Evolutionary conservation across 1,284 basidiomycete species (phyloP).

Genomic region (Sporisorium reilianum): DNA sequence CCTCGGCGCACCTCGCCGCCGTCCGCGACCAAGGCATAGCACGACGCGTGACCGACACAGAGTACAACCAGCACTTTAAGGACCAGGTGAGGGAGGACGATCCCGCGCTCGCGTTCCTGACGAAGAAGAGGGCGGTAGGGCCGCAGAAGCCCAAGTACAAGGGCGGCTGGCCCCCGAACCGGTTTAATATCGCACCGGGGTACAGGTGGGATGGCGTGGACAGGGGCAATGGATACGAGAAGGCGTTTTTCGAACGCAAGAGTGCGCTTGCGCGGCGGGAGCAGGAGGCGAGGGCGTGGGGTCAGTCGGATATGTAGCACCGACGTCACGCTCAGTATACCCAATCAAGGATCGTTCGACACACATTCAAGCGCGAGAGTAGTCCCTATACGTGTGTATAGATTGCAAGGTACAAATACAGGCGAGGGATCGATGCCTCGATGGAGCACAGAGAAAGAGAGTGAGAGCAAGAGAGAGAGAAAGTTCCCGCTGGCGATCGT

Average conservation of each 20-base stretch:
- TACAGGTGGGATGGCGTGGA: constrained; percentile 85
- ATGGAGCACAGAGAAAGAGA: not conserved
- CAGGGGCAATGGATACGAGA: constrained; percentile 93
- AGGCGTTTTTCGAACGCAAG: constrained; percentile 73
- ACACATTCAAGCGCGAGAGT: not conserved
- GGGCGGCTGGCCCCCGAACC: constrained; percentile 89
- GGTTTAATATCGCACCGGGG: constrained; percentile 92
- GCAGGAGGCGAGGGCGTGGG: constrained; percentile 47
- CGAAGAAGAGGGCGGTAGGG: constrained; percentile 77
- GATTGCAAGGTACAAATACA: constrained; percentile 37
- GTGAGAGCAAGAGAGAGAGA: not conserved
- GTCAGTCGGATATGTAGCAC: constrained; percentile 49
- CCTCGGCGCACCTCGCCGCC: constrained; percentile 14
- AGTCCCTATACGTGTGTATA: not conserved
- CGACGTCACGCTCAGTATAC: not conserved
- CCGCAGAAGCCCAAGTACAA: constrained; percentile 84
- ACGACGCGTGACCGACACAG: constrained; percentile 79
- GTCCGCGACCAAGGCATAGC: constrained; percentile 12
- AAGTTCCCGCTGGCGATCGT: not conserved
- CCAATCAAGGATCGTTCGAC: too few relatives aligned
- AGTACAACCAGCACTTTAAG: constrained; percentile 85
- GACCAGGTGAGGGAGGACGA: constrained; percentile 90
- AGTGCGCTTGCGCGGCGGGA: constrained; percentile 25
- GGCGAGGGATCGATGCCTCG: constrained; percentile 3
- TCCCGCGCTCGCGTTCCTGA: constrained; percentile 90